Evolutionary conservation across 345 rosid genomes (phyloP).

Genomic region (Citrus hindsii): DNA sequence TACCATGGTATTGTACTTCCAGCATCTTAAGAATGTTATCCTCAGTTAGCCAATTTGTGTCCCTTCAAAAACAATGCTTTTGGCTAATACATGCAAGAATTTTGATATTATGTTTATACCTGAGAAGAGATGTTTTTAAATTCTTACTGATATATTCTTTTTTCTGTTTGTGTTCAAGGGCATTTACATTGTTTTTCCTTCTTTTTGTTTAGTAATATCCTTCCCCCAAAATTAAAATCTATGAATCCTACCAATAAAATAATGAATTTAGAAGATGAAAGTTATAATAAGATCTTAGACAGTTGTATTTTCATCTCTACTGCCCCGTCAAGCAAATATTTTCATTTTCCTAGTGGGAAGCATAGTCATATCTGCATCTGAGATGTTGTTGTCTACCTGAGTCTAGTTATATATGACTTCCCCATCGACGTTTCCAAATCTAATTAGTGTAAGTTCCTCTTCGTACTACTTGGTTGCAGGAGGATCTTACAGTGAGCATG

Average conservation of each 20-base stretch:
- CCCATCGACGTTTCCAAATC: neutral
- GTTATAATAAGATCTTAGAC: neutral
- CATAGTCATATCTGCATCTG: neutral
- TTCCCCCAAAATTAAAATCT: neutral
- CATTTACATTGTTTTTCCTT: neutral
- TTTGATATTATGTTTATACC: neutral
- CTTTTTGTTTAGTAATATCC: neutral
- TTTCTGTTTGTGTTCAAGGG: neutral
- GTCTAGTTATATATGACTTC: neutral
- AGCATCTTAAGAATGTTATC: neutral
- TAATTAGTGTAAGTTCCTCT: neutral
- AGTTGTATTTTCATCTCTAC: neutral
- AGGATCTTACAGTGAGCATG: constrained; percentile 60
- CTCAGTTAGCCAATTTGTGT: neutral
- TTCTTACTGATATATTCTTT: neutral
- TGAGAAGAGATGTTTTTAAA: neutral
- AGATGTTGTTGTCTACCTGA: neutral
- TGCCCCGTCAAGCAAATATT: neutral
- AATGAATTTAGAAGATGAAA: neutral
- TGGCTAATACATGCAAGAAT: neutral
- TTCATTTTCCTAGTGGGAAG: neutral
- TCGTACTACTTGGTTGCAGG: constrained; percentile 38
- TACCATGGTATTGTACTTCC: neutral
- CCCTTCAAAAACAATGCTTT: neutral
- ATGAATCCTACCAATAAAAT: neutral